Base-by-base conservation (phyloP, 2,329 filamentous ascomycete species). In the Sporothrix mexicana region DNA sequence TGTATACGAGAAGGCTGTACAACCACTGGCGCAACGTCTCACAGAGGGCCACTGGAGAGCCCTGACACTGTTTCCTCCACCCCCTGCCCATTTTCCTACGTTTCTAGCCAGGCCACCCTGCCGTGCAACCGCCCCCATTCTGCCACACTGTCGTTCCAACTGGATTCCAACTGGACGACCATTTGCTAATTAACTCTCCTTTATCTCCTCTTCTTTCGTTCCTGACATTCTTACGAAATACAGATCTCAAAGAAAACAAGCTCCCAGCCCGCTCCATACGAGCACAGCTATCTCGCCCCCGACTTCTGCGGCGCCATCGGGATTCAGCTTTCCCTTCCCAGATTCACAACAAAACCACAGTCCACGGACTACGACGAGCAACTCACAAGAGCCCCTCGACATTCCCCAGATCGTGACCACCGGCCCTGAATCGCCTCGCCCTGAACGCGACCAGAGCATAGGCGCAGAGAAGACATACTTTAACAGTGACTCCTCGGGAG, bases 201-300 rank as follows among this genome's bases (percentile, higher is more conserved):
- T 53, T 23, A 9, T 36, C 41, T n/a, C 23, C 9, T 64, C 17
- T 17, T 49, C n/a, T 12, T 69, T 67, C 51, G 45, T 66, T 64
- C 30, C 25, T 55, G 13, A 5, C 47, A 30, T 45, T 45, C 23
- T 64, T 36, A 55, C 15, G 10, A 30, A 53, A 36, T 57, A 70
- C 78, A 88, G 86, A 84, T 85, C 83, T 70, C 82, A 81, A 76
- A 82, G 84, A 78, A 85, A 82, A 78, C 79, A 82, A 72, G 81
- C 83, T 74, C 84, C 86, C 61, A 88, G 86, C 77, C 86, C 86
- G 75, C 80, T 88, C 66, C 82, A 84, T 73, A 82, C 83, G 72
- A 83, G 77, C 76, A 82, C 79, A 73, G 80, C 82, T 71, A 79
- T 83, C 67, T 85, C 83, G 77, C 81, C 82, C 74, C 81, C 84